Evolutionary conservation across 352 stramenopile species (phyloP).

Genomic region (Phytopythium ostracodes): DNA sequence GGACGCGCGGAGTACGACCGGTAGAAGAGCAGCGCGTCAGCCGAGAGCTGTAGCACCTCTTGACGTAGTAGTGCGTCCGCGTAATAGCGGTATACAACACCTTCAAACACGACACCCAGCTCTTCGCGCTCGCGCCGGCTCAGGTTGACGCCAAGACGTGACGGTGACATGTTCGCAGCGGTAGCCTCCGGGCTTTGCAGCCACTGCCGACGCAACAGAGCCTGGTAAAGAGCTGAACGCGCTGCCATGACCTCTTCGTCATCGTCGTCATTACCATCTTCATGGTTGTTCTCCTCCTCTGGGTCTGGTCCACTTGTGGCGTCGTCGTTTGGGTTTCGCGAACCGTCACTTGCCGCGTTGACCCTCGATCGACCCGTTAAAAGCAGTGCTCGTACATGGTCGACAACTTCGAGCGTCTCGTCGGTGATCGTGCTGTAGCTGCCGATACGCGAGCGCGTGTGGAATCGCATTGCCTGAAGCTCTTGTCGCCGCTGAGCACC

Average conservation of each 20-base stretch:
- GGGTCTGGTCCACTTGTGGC: neutral
- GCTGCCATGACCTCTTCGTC: conserved; percentile 27
- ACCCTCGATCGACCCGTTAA: conserved; percentile 1
- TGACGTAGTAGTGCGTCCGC: conserved; percentile 55
- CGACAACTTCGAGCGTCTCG: conserved; percentile 38
- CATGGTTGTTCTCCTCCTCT: neutral
- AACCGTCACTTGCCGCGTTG: conserved; percentile 3
- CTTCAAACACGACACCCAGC: conserved; percentile 52
- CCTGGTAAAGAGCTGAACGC: conserved; percentile 59
- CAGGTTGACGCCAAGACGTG: conserved; percentile 60
- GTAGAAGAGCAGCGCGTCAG: conserved; percentile 53
- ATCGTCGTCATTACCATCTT: conserved; percentile 10
- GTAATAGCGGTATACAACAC: conserved; percentile 72
- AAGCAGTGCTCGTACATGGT: conserved; percentile 30
- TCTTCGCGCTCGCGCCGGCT: conserved; percentile 54
- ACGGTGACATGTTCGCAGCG: conserved; percentile 38
- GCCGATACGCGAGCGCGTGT: conserved; percentile 62
- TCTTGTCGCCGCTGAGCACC: neutral
- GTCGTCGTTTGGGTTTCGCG: neutral
- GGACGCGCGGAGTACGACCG: conserved; percentile 55
- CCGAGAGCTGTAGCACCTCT: conserved; percentile 70
- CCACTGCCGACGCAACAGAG: conserved; percentile 40
- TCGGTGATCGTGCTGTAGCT: conserved; percentile 71
- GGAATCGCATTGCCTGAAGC: conserved; percentile 37
- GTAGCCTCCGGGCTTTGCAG: conserved; percentile 42